Base-by-base conservation (phyloP, 2,329 filamentous ascomycete species). In the Zopfia rhizophila region DNA sequence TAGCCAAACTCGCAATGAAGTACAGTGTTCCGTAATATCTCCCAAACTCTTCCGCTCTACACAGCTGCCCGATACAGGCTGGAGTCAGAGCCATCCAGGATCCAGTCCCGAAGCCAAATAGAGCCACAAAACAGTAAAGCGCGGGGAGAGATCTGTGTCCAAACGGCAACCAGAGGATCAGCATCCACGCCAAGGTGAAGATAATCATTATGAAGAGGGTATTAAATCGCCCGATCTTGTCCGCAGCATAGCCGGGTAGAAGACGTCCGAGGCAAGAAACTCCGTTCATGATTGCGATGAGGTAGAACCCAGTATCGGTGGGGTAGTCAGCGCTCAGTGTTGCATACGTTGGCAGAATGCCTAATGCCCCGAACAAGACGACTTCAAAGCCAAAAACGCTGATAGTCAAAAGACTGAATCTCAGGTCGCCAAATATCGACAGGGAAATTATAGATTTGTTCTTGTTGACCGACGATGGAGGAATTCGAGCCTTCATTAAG, bases 1-100 rank as follows among this genome's bases (percentile, higher is more conserved):
- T 66, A 4, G 68, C 65, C n/a, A 72, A 46, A 44, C 61, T 65
- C 3, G 66, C 67, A 6, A 72, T 55, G 45, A 70, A 70, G 39
- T 70, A 72, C 58, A 70, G 61, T 1, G 81, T 80, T 0, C 82
- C 81, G 56, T 83, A 76, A 8, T 81, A 72, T 13, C 76, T 73
- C 7, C 78, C 78, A 55, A 77, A 77, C 27, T 79, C 75, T 27
- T 78, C 60, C 6, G 71, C 72, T 22, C 72, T 62, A 46, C 77
- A 79, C 5, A 80, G 64, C 52, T 79, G 75, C 3, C 75, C 75
- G 3, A 80, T 64, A 39, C 76, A 80, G 14, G 76, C 74, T 6
- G 77, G 75, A 0, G 69, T 73, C 11, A 78, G 53, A 2, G 68
- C 64, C 53, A 79, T 76, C 55, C 76, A 72, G 6, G 73, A 70